Evolutionary conservation across 306 rosid species (phyloP).

Genomic region (Fagus crenata): DNA sequence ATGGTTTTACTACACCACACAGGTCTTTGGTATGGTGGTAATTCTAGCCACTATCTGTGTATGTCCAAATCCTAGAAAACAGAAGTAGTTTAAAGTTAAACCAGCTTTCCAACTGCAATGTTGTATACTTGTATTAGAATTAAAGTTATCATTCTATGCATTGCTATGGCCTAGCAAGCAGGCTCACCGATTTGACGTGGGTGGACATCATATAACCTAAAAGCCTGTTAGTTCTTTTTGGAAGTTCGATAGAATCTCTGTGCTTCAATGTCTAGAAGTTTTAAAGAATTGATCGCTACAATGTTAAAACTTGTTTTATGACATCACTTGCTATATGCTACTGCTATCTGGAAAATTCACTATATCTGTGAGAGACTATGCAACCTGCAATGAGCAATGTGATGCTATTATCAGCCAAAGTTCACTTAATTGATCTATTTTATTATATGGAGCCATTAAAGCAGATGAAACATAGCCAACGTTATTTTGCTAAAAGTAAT

Average conservation of each 20-base stretch:
- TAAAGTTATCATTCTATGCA: neutral
- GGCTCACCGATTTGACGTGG: neutral
- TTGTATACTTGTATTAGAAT: neutral
- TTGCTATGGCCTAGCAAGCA: neutral
- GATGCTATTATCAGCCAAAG: slow-evolving; percentile 7
- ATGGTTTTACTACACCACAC: neutral
- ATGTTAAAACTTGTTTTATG: neutral
- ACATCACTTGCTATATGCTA: neutral
- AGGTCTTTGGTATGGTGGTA: neutral
- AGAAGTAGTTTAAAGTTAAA: too few relatives aligned
- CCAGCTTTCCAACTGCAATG: neutral
- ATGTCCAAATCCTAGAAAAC: too few relatives aligned
- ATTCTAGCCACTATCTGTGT: neutral
- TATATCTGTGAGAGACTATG: neutral
- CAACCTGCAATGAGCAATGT: neutral
- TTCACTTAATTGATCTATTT: neutral
- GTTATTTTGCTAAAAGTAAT: slow-evolving; percentile 1
- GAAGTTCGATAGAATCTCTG: neutral
- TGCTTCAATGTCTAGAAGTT: neutral
- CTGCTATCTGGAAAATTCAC: neutral
- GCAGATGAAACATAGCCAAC: neutral
- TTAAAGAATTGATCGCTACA: neutral
- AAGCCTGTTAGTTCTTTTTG: neutral
- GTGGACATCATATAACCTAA: neutral
- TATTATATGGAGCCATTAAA: neutral